Evolutionary conservation across 2,329 filamentous ascomycete species (phyloP), one percentile per base, ranked within the genome.

Genomic region (Botrytis porri): DNA sequence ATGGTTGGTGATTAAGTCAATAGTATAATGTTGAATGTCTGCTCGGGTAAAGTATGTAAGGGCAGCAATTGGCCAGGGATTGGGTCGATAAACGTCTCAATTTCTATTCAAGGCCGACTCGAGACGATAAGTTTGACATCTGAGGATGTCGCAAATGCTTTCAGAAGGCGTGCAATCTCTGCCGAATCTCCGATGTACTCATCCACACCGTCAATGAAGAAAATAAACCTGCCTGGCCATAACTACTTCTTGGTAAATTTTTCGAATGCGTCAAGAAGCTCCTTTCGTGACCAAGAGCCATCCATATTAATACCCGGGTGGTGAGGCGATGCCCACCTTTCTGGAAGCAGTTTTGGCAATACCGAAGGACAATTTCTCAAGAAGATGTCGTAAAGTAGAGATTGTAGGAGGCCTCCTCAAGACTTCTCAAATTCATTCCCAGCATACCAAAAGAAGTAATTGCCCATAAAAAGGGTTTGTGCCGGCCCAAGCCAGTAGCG

Each of bases 361-460:
- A 74, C 37, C 4, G 37, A 60, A 18, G 37, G 35, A 60, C 69
- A n/a, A 2, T 54, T 14, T 16, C 54, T 16, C n/a, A 75, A 32
- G 5, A 75, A 32, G 5, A 69, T 60, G 5, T 73, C n/a, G 54
- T 70, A 71, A 5, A 76, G 51, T 14, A 75, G 61, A 10, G 75
- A 67, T 59, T 66, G 61, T 4, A 76, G 25, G 14, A 77, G 69
- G 12, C 76, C 75, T 25, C 62, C 12, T 54, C 75, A 37, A 5
- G 73, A 73, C 41, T 66, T 75, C 61, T 77, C 74, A 20, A 74
- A 41, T 35, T 20, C 22, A 1, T 81, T 81, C 8, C 82, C 83
- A 37, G 81, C 81, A 7, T 80, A 84, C 84, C 84, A 86, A 71
- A 86, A 85, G 75, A 84, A 86, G 76, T 83, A 86, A 0, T 80